These are phyloP conservation scores for Brassica carinata DNA, from an alignment of 345 rosid genomes.

Conservation along the genomic window DNA sequence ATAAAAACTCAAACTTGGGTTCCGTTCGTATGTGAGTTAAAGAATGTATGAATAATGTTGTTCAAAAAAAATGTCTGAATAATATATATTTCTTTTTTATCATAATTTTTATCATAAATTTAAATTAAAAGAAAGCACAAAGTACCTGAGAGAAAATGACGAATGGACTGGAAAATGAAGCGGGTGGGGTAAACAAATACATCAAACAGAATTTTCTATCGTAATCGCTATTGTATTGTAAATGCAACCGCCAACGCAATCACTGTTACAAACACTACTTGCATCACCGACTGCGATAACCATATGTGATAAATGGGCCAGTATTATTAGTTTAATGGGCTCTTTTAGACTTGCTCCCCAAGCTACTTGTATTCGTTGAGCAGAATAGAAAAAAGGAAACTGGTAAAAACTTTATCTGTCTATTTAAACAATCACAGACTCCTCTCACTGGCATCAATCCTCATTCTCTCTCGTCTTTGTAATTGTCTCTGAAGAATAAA, in stretches of 20 bases:
- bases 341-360: not conserved
- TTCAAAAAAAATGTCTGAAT: no score
- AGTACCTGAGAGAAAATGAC: not conserved
- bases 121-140: not conserved
- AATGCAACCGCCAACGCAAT: not conserved
- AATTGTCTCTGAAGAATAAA: not conserved
- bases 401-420: not conserved
- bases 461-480: not conserved
- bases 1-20: no score
- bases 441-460: not conserved
- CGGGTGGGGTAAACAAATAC: not conserved
- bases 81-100: no score
- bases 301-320: not conserved
- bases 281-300: not conserved
- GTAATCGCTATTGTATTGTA: not conserved
- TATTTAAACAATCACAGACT: not conserved
- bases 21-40: no score
- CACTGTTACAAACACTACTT: not conserved
- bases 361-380: not conserved
- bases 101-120: not conserved
- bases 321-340: not conserved
- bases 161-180: not conserved
- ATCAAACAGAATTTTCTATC: not conserved
- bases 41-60: no score
- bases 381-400: not conserved